Evolutionary conservation across 768 basidiomycete species (phyloP), one percentile per base, ranked within the genome.

Genomic region (Hygrocybe coccinea): DNA sequence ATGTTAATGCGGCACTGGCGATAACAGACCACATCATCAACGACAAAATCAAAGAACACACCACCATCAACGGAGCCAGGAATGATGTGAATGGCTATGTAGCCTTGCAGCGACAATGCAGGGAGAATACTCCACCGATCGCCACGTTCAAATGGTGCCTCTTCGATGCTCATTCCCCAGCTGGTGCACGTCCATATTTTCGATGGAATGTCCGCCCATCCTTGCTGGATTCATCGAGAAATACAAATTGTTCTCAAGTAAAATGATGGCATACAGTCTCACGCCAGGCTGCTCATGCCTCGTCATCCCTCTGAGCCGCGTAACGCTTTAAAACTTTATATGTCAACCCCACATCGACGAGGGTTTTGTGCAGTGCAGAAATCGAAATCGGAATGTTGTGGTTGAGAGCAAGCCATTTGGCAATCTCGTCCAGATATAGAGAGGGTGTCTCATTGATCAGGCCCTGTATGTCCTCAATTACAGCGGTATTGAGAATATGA

Each of bases 391-490:
- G 41, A 6, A 49, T 34, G 39, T 64, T 55, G 34, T 56, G 61
- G 17, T 34, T 37, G n/a, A 58, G 22, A n/a, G 53, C 54, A 2
- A 68, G 60, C 62, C 62, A 67, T 36, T 66, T 59, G 52, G 45
- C 33, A 24, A 68, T 58, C 48, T 66, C 57, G 38, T 66, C 65
- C 5, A 66, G 58, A 49, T 59, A 67, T 17, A 64, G 49, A 50
- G 56, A 56, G 8, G 60, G 60, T 9, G 57, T 24, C 48, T 62
- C 59, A 2, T 38, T 38, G 25, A 62, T 44, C 1, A 64, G 55
- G 1, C 50, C 45, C 15, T 48, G 21, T 11, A 64, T 54, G 36
- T 57, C 58, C 11, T 60, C 54, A 33, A 58, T 57, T 11, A 51
- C 52, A 25, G 51, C 24, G 19, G 46, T 25, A 22, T 24, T 52